Evolutionary conservation across 163 green algal genomes (phyloP), one percentile per base, ranked within the genome.

Genomic region (Scenedesmus sp.): DNA sequence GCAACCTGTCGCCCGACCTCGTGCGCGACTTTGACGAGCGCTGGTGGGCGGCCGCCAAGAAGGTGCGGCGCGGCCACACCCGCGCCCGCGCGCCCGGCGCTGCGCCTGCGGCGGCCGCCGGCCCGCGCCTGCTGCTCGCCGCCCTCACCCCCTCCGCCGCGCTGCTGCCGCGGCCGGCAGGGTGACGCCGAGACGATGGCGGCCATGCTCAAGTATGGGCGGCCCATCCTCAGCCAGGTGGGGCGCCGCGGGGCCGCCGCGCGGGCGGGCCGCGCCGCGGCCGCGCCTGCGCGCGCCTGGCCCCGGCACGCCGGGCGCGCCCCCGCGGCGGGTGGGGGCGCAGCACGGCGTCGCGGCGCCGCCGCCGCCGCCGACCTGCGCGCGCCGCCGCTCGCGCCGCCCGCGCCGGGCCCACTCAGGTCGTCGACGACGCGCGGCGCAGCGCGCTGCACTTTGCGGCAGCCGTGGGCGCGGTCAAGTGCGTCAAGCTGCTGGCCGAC

Each of bases 1-100:
- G 56, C 33, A 92, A 95, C 47, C 47, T 95, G n/a, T 91, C 91
- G 1, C 89, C 94, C 44, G 93, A 96, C 77, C 64, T 95, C 60
- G 60, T 96, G 10, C 84, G 92, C 34, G 89, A 93, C 67, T 96
- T 90, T 76, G 89, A 96, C 42, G 82, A 93, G n/a, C 83, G 79
- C 31, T 96, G 92, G 92, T 96, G 92, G 92, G 75, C 65, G 15
- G 86, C 86, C 18, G 89, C 88, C 13, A 83, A 87, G 42, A 92
- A 96, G 87, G 91, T 91, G 66, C 0, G 20, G 28, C 44, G 42
- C 36, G 39, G n/a, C n/a, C n/a, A n/a, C n/a, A n/a, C n/a, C n/a
- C n/a, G n/a, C n/a, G n/a, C n/a, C n/a, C n/a, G n/a, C n/a, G n/a
- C n/a, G n/a, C n/a, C n/a, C 10, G 6, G 39, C 39, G 39, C 39